These are phyloP conservation scores for Trypanosoma caninum DNA, from an alignment of 208 protist genomes.

Conservation along the genomic window DNA sequence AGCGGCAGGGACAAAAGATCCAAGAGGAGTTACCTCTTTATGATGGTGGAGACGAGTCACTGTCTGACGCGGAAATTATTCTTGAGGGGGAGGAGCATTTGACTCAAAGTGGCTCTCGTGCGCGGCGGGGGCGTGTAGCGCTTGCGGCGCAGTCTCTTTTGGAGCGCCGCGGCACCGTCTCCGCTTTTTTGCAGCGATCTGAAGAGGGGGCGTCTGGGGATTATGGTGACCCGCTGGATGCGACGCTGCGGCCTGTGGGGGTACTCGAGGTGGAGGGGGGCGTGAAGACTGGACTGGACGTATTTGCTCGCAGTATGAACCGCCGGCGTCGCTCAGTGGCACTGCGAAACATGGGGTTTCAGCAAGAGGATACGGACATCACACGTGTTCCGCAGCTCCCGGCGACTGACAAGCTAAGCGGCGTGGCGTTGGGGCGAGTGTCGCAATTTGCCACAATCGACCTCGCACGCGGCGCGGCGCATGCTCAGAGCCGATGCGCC, in stretches of 20 bases:
- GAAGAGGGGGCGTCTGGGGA: neutral
- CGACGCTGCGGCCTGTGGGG: neutral
- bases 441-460: conserved; percentile 37
- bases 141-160: conserved; percentile 22
- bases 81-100: conserved; percentile 4
- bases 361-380: conserved; percentile 20
- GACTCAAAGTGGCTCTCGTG: neutral
- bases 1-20: neutral
- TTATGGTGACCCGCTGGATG: conserved; percentile 13
- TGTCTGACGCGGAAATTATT: conserved; percentile 9
- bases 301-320: conserved; percentile 16
- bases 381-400: conserved; percentile 35
- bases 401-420: conserved; percentile 50
- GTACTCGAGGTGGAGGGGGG: conserved; percentile 34
- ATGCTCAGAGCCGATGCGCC: neutral
- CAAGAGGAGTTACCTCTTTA: neutral
- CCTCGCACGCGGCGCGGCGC: conserved; percentile 6
- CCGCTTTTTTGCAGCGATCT: neutral
- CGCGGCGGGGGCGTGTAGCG: conserved; percentile 11
- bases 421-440: conserved; percentile 50
- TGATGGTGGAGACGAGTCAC: neutral
- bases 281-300: conserved; percentile 21
- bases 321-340: conserved; percentile 7
- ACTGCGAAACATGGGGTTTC: conserved; percentile 17
- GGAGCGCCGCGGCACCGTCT: conserved; percentile 12